These are phyloP conservation scores for Cadophora luteo-olivacea DNA, from an alignment of 2,329 filamentous ascomycete species.

Conservation along the genomic window DNA sequence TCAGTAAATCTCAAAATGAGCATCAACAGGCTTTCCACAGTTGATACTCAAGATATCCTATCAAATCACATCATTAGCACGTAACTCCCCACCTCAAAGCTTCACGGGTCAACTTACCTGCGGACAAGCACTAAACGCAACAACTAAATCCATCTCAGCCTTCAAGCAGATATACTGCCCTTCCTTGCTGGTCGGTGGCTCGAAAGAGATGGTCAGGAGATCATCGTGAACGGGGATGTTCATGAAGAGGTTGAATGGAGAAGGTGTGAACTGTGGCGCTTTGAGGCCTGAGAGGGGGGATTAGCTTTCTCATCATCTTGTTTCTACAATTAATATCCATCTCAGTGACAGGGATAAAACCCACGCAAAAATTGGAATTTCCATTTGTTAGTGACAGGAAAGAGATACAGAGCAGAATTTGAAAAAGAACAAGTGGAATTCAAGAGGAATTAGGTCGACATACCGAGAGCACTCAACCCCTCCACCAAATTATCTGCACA, in stretches of 20 bases:
- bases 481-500: constrained; percentile 39
- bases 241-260: constrained; percentile 39
- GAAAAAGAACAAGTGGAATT: too few species aligned
- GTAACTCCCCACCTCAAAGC: neutral
- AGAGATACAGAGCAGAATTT: too few species aligned
- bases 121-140: constrained; percentile 40
- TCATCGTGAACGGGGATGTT: constrained; percentile 40
- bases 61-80: too few species aligned
- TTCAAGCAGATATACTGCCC: constrained; percentile 35
- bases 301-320: neutral
- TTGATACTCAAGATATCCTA: constrained; percentile 39
- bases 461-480: constrained; percentile 32
- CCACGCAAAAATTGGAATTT: too few species aligned
- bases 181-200: constrained; percentile 33
- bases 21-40: constrained; percentile 36
- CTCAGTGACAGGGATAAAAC: too few species aligned
- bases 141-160: constrained; percentile 36
- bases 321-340: too few species aligned
- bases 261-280: constrained; percentile 35
- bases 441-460: too few species aligned
- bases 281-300: neutral
- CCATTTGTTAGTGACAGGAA: too few species aligned
- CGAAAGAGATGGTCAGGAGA: constrained; percentile 33
- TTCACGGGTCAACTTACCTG: constrained; percentile 25
- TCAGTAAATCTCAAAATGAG: constrained; percentile 35